phyloP scores from a whole-genome alignment of 164 flowering plant species.

The Warburgia ugandensis region DNA sequence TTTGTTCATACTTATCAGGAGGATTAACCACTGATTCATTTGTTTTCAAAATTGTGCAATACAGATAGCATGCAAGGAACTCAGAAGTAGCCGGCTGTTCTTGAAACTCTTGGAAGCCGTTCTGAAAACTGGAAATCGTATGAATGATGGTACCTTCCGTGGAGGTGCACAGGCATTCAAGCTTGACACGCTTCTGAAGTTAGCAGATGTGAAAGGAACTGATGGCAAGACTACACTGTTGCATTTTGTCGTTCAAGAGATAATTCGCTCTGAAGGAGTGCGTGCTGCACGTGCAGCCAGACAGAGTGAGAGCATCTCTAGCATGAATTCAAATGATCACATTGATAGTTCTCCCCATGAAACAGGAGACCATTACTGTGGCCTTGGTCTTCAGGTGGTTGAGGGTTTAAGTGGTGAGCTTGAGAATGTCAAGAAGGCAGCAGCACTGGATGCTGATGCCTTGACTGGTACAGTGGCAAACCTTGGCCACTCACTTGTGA shows the following conservation, averaged over 20 bases:
- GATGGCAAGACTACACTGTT: conserved; percentile 93
- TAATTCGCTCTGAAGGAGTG: conserved; percentile 79
- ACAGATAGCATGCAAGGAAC: conserved; percentile 84
- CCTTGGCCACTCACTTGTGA: conserved; percentile 38
- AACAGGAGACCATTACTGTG: conserved; percentile 46
- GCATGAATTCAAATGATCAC: conserved; percentile 45
- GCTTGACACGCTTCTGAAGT: conserved; percentile 87
- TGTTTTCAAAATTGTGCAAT: too few species aligned
- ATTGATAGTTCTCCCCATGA: conserved; percentile 33
- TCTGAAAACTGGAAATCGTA: conserved; percentile 94
- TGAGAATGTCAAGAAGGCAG: conserved; percentile 73
- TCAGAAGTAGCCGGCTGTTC: conserved; percentile 70
- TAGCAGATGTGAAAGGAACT: conserved; percentile 83
- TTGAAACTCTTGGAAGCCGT: conserved; percentile 93
- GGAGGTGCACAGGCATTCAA: conserved; percentile 97
- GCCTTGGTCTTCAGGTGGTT: conserved; percentile 78
- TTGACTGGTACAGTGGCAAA: conserved; percentile 46
- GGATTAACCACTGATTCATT: too few species aligned
- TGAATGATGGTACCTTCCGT: conserved; percentile 94
- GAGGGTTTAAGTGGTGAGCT: conserved; percentile 60
- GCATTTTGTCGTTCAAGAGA: conserved; percentile 90
- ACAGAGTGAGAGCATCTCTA: conserved; percentile 44
- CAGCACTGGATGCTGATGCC: conserved; percentile 62
- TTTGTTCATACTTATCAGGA: too few species aligned
- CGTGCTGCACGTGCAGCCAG: conserved; percentile 55